Percentiles rank a stretch among this genome's conserved stretches.
phyloP scores from a whole-genome alignment of 306 rosid species.

The Rosa lucieae region DNA sequence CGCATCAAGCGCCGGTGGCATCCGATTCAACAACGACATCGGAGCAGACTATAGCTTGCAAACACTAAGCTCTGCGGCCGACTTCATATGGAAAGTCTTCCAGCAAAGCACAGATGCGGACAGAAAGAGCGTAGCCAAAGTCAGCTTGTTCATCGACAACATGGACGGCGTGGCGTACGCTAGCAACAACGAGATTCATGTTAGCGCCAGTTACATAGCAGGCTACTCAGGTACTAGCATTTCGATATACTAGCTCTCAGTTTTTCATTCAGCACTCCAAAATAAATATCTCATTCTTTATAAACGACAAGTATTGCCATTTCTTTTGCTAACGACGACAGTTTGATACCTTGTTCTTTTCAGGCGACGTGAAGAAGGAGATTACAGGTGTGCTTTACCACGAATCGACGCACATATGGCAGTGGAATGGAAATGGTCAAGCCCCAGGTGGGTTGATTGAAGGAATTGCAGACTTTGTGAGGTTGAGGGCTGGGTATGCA shows the following conservation, averaged over 20 bases:
- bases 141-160: slow-evolving; percentile 32
- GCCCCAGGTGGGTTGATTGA: slow-evolving; percentile 31
- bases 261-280: neutral
- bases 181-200: slow-evolving; percentile 13
- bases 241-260: neutral
- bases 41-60: slow-evolving; percentile 21
- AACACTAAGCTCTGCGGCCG: slow-evolving; percentile 29
- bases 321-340: neutral
- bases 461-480: slow-evolving; percentile 47
- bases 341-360: neutral
- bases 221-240: neutral
- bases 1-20: slow-evolving; percentile 20
- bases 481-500: slow-evolving; percentile 37
- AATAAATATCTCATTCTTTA: neutral
- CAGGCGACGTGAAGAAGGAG: slow-evolving; percentile 41
- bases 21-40: slow-evolving; percentile 34
- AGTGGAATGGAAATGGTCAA: slow-evolving; percentile 53
- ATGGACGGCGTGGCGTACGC: slow-evolving; percentile 26
- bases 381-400: slow-evolving; percentile 54
- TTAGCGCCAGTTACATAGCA: slow-evolving; percentile 31
- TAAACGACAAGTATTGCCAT: neutral
- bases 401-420: slow-evolving; percentile 57
- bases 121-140: slow-evolving; percentile 3
- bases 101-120: slow-evolving; percentile 13
- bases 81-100: slow-evolving; percentile 36